phyloP scores from a whole-genome alignment of 83 land plant species.

The Thuja plicata region DNA sequence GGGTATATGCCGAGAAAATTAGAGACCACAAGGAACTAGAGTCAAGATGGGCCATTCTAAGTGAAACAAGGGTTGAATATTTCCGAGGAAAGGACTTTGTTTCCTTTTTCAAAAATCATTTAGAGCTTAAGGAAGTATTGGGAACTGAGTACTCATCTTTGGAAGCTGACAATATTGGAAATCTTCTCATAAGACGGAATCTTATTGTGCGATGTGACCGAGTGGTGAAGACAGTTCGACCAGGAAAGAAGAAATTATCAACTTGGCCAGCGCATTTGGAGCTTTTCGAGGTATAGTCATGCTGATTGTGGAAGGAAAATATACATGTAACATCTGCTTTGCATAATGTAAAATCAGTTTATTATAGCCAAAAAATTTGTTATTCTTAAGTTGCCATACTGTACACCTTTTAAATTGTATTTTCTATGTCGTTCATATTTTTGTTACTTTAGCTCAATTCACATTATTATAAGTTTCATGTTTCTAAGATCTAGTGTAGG shows the following conservation, averaged over 20 bases:
- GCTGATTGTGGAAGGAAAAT: neutral
- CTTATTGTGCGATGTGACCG: conserved; percentile 92
- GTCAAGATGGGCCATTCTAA: conserved; percentile 97
- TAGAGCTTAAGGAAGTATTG: conserved; percentile 76
- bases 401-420: neutral
- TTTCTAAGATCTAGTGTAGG: neutral
- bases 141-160: conserved; percentile 52
- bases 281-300: conserved; percentile 57
- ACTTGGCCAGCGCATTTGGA: conserved; percentile 98
- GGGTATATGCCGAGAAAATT: conserved; percentile 87
- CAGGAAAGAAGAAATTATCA: conserved; percentile 95
- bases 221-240: conserved; percentile 82
- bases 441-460: neutral
- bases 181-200: conserved; percentile 65
- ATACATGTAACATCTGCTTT: neutral
- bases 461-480: neutral
- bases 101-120: conserved; percentile 67
- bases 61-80: conserved; percentile 93
- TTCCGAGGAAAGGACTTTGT: conserved; percentile 95
- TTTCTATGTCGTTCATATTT: neutral
- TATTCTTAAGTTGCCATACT: neutral
- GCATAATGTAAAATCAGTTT: neutral
- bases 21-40: conserved; percentile 92
- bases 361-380: neutral
- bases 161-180: conserved; percentile 71